Evolutionary conservation across 805 yeast genomes (phyloP).

Genomic region (Wickerhamomyces hampshirensis): DNA sequence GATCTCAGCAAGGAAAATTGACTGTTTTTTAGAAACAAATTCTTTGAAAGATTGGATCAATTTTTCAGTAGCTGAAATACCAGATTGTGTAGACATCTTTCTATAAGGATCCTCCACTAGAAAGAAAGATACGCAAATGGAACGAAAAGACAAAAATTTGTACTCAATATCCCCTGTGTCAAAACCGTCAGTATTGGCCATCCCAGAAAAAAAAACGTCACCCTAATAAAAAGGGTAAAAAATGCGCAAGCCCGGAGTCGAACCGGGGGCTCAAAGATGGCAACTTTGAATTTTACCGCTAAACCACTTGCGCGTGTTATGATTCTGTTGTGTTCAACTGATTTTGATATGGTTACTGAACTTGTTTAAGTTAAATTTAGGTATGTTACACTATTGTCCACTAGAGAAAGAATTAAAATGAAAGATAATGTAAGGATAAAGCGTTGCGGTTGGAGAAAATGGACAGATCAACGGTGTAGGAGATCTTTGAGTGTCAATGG

Average conservation of each 20-base stretch:
- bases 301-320: conserved; percentile 43
- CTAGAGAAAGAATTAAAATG: no score
- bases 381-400: no score
- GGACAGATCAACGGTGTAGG: no score
- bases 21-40: conserved; percentile 29
- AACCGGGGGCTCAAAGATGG: conserved; percentile 59
- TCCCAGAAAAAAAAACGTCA: conserved; percentile 1
- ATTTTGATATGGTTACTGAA: neutral
- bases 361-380: neutral
- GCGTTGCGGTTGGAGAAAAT: no score
- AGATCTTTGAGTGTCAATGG: no score
- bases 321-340: neutral
- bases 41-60: conserved; percentile 41
- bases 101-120: no score
- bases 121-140: no score
- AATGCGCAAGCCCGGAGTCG: conserved; percentile 57
- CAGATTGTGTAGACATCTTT: conserved; percentile 67
- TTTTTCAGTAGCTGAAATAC: conserved; percentile 43
- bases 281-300: conserved; percentile 55
- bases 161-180: no score
- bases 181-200: no score
- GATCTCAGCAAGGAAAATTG: conserved; percentile 36
- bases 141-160: no score
- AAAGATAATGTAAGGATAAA: no score
- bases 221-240: conserved; percentile 7